phyloP scores from a whole-genome alignment of 257 asterid species.

The Echium plantagineum region DNA sequence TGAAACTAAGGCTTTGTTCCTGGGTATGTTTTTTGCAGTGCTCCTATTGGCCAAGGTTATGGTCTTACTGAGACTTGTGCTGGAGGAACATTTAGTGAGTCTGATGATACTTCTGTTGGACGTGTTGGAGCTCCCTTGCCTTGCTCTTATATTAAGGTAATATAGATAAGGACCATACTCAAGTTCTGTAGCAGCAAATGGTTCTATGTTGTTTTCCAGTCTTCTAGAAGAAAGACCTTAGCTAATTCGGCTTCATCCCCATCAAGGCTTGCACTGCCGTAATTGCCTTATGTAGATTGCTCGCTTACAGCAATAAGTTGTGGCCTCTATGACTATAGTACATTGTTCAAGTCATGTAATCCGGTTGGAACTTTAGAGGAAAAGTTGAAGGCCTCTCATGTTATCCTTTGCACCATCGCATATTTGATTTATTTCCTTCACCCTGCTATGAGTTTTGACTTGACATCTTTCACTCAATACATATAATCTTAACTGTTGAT shows the following conservation, averaged over 20 bases:
- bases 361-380: background rate
- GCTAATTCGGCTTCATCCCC: background rate
- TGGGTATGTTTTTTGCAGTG: slow-evolving; percentile 34
- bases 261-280: background rate
- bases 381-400: background rate
- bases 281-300: background rate
- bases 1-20: background rate
- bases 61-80: slow-evolving; percentile 99
- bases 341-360: background rate
- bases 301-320: background rate
- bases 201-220: background rate
- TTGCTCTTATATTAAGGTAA: slow-evolving; percentile 84
- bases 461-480: no score
- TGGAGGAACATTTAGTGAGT: slow-evolving; percentile 94
- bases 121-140: slow-evolving; percentile 96
- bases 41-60: slow-evolving; percentile 97
- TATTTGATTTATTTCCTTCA: background rate
- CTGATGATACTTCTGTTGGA: slow-evolving; percentile 92
- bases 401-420: background rate
- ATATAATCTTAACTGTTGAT: no score
- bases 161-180: slow-evolving; percentile 8
- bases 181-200: background rate
- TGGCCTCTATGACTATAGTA: background rate
- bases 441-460: background rate
- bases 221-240: background rate